Evolutionary conservation across 148 eudicot genomes (phyloP), one percentile per base, ranked within the genome.

Genomic region (Silene conica): DNA sequence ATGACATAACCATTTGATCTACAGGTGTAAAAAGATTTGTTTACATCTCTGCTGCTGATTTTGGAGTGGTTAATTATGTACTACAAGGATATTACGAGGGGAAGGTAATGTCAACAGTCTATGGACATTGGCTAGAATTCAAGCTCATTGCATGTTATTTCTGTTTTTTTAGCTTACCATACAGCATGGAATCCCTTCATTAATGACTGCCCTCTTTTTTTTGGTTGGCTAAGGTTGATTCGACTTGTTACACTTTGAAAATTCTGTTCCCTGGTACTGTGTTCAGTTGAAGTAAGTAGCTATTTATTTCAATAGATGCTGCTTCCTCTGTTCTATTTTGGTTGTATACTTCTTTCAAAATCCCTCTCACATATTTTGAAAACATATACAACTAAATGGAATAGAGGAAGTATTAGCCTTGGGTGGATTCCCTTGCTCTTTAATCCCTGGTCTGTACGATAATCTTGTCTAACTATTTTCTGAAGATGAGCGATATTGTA

Each of bases 1-100:
- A 59, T 79, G 55, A 62, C 63, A 56, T 34, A 41, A 46, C 18
- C 55, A 50, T 48, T 23, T 55, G 31, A 64, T 71, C 64, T 85
- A 63, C 83, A 91, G 96, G 93, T 28, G 90, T 87, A 1, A 91
- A 91, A 77, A 86, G 96, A 76, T 91, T 86, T 82, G 88, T 89
- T 48, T 91, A 91, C 73, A 82, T 91, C 61, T 91, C 96, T 72
- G 96, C 96, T 73, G 91, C 93, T 74, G 96, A 87, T 81, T 91
- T 85, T 82, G 96, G 96, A 12, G 60, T 87, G 73, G 82, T 86
- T 16, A 91, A 91, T 79, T 91, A 89, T 73, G 59, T 89, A 74
- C 83, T 91, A 26, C 88, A 82, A 84, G 96, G 96, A 43, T 91
- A 91, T 82, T 91, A 91, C 34, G 88, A 89, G 55, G 96, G 93